Base-by-base conservation (phyloP, 106 monocot genomes). In the Allium sativum region DNA sequence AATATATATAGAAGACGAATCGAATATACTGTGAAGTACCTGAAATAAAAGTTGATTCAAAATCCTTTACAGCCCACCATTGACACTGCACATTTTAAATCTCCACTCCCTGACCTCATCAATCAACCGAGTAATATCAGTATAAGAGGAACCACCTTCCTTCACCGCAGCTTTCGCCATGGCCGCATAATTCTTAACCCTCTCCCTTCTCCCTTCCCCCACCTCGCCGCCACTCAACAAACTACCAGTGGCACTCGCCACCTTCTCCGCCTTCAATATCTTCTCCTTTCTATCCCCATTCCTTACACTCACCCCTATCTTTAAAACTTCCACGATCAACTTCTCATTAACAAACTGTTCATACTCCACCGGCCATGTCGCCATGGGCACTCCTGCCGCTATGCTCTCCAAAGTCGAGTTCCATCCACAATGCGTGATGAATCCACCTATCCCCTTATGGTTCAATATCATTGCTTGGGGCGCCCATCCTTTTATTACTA, bases 391-490 rank as follows among this genome's bases (percentile, higher is more conserved):
- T 7, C 68, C 68, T 1, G 68, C 68, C 4, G 12, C 5, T 15
- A 68, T 22, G 8, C 72, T 43, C 69, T 88, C 87, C 74, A 77
- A 50, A 8, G 46, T 65, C 47, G 88, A 88, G 52, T 80, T 83
- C 89, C 84, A 84, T 10, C 84, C 84, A 58, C 84, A 81, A 48
- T 89, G 89, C 8, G 78, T 79, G 64, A 88, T 43, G 72, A 86
- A 86, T 1, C 75, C 84, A 7, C 78, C 80, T 9, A 76, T 65
- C 45, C 78, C 78, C 7, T 22, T 10, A 61, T 84, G 84, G 6
- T 40, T 60, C 52, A 73, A 40, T 5, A 73, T 61, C 60, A 22
- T 21, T 8, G 40, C 8, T 61, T 73, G 73, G 21, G 73, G 67
- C n/a, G 45, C 67, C 73, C 73, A 73, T 8, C 66, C 73, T 48